phyloP scores from a whole-genome alignment of 805 yeast genomes.

The Saturnispora halmiae region DNA sequence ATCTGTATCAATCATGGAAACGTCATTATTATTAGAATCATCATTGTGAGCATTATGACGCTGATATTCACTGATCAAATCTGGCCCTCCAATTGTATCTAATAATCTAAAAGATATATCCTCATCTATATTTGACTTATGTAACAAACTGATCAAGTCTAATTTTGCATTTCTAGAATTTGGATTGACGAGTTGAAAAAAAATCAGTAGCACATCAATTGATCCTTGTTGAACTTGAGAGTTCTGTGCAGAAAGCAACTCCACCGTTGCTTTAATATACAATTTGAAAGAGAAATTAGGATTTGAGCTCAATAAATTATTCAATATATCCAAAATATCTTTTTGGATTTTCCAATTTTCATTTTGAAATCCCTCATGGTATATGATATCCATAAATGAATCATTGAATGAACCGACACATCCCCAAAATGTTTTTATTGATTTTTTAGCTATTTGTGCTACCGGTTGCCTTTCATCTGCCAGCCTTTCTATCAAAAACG shows the following conservation, averaged over 20 bases:
- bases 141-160: constrained; percentile 37
- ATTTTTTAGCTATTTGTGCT: constrained; percentile 38
- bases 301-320: constrained; percentile 31
- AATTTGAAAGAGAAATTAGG: constrained; percentile 26
- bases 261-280: constrained; percentile 22
- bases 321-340: constrained; percentile 39
- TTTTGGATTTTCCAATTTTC: constrained; percentile 31
- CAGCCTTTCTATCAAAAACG: constrained; percentile 40
- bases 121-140: constrained; percentile 26
- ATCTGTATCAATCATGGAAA: background rate
- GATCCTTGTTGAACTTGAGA: constrained; percentile 16
- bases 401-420: constrained; percentile 12
- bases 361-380: constrained; percentile 36
- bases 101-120: constrained; percentile 22
- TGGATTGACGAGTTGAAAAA: constrained; percentile 30
- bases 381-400: constrained; percentile 38
- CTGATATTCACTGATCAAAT: constrained; percentile 12
- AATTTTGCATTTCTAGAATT: constrained; percentile 32
- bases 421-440: constrained; percentile 47
- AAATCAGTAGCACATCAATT: constrained; percentile 26
- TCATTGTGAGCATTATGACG: constrained; percentile 17
- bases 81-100: constrained; percentile 22
- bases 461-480: constrained; percentile 33
- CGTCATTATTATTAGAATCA: background rate
- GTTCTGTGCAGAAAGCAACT: constrained; percentile 17